Evolutionary conservation across 345 rosid species (phyloP), one percentile per base, ranked within the genome.

Genomic region (Gossypium arboreum): DNA sequence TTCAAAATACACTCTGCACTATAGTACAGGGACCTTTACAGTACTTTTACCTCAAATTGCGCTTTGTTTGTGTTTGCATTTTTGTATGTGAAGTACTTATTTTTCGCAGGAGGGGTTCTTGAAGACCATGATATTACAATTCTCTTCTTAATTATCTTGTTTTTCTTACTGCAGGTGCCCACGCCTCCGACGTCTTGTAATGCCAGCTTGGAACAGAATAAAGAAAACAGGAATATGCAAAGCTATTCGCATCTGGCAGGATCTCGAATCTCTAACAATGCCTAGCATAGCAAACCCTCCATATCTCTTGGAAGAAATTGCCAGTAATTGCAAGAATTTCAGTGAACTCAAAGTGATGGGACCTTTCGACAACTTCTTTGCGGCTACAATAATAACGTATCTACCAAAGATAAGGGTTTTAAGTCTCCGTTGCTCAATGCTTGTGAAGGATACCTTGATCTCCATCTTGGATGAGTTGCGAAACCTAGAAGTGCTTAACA

Each of bases 201-300:
- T 92, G 75, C 98, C 97, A 1, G 97, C 97, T 24, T 92, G 93
- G 97, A 92, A 92, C 84, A 83, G 91, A 79, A 87, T 94, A 79
- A 89, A 87, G 75, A 84, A 82, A 83, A 82, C 86, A 0, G 92
- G 87, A 43, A 89, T 94, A 62, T 88, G 93, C 88, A 84, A 78
- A 76, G 93, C 97, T 2, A 85, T 92, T 81, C 84, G 78, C 7
- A 71, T 75, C 68, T 94, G 97, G 97, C 85, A 59, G 66, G 87
- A 89, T 78, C 97, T 94, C 18, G 93, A 88, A 75, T 94, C 97
- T 50, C 66, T 94, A 55, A 94, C 98, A 57, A 92, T 94, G 97
- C 98, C 97, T 0, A 89, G 92, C 87, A 89, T 92, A 52, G 88
- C 84, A 22, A 83, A 84, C 73, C 91, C 93, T 34, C 86, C 84